Percentiles rank a stretch among this genome's conserved stretches.
These are phyloP conservation scores for Globisporangium orthogonon DNA, from an alignment of 352 stramenopile genomes.

Conservation along the genomic window DNA sequence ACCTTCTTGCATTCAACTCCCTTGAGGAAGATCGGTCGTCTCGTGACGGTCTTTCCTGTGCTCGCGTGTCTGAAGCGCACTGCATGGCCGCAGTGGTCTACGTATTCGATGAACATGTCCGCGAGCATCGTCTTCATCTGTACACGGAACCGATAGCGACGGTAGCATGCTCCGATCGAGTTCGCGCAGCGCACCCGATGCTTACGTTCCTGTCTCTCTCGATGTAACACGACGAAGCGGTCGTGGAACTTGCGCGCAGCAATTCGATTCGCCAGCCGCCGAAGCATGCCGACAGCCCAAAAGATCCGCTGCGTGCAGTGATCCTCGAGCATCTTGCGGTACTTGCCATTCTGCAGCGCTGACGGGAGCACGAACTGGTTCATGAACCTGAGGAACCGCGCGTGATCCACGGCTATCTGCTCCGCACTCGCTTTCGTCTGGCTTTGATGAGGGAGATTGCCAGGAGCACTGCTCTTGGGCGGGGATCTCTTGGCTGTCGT, in stretches of 20 bases:
- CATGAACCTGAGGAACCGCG: constrained; percentile 55
- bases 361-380: constrained; percentile 56
- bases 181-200: constrained; percentile 20
- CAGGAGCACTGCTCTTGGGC: background rate
- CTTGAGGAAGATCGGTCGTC: constrained; percentile 47
- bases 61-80: constrained; percentile 38
- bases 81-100: constrained; percentile 35
- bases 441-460: background rate
- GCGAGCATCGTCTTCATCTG: constrained; percentile 39
- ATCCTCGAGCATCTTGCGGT: constrained; percentile 34
- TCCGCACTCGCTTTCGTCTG: background rate
- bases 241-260: constrained; percentile 31
- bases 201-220: constrained; percentile 22
- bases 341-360: constrained; percentile 50
- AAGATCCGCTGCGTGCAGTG: constrained; percentile 31
- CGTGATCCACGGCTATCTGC: constrained; percentile 16
- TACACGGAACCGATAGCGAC: constrained; percentile 36
- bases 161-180: constrained; percentile 39
- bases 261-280: constrained; percentile 35
- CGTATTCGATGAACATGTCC: constrained; percentile 53
- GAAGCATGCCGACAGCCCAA: constrained; percentile 39
- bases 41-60: constrained; percentile 26
- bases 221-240: constrained; percentile 37
- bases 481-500: background rate
- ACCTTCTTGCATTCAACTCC: constrained; percentile 36